Evolutionary conservation across 2,329 filamentous ascomycete genomes (phyloP).

Genomic region (Ceratocystis diversiconidia): DNA sequence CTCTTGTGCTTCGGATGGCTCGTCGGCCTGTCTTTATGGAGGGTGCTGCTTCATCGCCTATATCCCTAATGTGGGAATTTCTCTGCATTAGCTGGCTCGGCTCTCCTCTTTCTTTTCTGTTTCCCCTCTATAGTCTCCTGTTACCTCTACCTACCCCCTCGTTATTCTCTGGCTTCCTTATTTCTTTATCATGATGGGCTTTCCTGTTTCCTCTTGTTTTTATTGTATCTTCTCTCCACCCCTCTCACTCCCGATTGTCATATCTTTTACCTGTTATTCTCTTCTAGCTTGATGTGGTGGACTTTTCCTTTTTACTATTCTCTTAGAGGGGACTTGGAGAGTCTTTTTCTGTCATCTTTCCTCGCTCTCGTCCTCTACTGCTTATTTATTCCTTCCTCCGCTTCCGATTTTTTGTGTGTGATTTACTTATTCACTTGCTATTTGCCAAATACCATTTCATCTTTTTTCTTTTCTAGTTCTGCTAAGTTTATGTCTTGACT

Average conservation of each 20-base stretch:
- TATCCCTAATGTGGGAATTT: not conserved
- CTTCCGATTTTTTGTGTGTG: slow-evolving; percentile 14
- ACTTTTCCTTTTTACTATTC: slow-evolving; percentile 19
- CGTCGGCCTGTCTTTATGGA: not conserved
- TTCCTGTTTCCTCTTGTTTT: slow-evolving; percentile 6
- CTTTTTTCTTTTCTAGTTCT: not conserved
- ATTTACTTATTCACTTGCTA: slow-evolving; percentile 2
- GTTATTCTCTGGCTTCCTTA: slow-evolving; percentile 6
- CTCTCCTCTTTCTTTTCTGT: not conserved
- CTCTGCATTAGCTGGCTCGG: not conserved
- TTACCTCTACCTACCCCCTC: not conserved
- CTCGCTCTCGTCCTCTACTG: not conserved
- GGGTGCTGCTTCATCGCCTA: too few species aligned
- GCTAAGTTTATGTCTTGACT: too few species aligned
- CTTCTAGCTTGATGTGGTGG: slow-evolving; percentile 19
- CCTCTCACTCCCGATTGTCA: not conserved
- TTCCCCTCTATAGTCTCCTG: not conserved
- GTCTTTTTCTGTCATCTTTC: not conserved
- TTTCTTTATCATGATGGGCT: slow-evolving; percentile 13
- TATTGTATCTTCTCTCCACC: slow-evolving; percentile 10
- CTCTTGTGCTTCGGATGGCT: not conserved
- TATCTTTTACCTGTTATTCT: slow-evolving; percentile 21
- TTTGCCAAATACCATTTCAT: not conserved
- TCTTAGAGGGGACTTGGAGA: not conserved
- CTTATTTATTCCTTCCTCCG: not conserved